Percentiles rank a stretch among this genome's conserved stretches.
These are phyloP conservation scores for Talaromyces nanjingensis DNA, from an alignment of 495 filamentous ascomycete genomes.

Conservation along the genomic window DNA sequence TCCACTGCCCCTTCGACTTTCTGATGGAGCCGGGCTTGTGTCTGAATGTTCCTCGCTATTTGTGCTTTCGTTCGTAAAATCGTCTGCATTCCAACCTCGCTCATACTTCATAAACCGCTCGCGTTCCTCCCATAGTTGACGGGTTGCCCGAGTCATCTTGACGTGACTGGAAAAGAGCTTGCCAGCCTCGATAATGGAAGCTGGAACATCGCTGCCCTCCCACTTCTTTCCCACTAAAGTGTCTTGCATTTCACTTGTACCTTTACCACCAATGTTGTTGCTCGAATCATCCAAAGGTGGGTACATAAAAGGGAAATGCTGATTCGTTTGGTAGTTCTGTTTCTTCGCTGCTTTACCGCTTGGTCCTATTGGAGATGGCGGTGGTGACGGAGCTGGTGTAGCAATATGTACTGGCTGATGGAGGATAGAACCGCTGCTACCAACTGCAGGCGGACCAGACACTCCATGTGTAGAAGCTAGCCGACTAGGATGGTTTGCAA, in stretches of 20 bases:
- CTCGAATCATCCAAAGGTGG: conserved; percentile 78
- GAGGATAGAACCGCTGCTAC: conserved; percentile 68
- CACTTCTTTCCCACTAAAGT: conserved; percentile 70
- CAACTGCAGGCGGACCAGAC: conserved; percentile 33
- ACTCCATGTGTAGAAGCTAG: conserved; percentile 29
- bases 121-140: conserved; percentile 90
- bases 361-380: conserved; percentile 78
- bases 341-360: conserved; percentile 95
- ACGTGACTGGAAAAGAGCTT: conserved; percentile 83
- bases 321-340: conserved; percentile 98
- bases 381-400: conserved; percentile 94
- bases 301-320: conserved; percentile 97
- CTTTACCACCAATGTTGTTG: conserved; percentile 83
- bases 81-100: conserved; percentile 70
- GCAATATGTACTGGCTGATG: conserved; percentile 97
- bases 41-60: conserved; percentile 28
- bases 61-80: conserved; percentile 37
- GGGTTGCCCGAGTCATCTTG: conserved; percentile 81
- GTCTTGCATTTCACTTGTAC: conserved; percentile 67
- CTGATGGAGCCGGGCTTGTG: conserved; percentile 28
- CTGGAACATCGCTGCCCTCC: conserved; percentile 86
- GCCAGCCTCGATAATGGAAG: conserved; percentile 92
- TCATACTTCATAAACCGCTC: conserved; percentile 87
- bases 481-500: conserved; percentile 65
- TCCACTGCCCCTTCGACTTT: conserved; percentile 22